Evolutionary conservation across 1,139 yeast species (phyloP).

Genomic region (Kurtzmaniella quercitrusa): DNA sequence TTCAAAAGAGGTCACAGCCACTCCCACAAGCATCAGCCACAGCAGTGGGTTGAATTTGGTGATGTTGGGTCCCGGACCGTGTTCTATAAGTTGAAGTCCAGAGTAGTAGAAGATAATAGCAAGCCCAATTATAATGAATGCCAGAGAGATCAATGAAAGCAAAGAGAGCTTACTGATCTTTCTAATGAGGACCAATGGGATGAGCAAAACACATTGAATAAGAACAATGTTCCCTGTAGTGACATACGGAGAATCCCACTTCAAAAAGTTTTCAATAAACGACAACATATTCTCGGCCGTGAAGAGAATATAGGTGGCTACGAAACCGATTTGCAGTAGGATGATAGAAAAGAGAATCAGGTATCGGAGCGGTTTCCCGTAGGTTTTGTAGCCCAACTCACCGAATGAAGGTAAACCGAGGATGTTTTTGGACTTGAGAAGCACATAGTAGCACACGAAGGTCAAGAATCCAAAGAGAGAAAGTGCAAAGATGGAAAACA

Average conservation of each 20-base stretch:
- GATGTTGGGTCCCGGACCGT: conserved; percentile 50
- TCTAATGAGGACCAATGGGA: conserved; percentile 68
- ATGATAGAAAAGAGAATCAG: conserved; percentile 60
- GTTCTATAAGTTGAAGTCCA: conserved; percentile 35
- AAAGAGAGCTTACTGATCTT: conserved; percentile 67
- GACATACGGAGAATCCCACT: conserved; percentile 10
- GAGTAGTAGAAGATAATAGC: conserved; percentile 59
- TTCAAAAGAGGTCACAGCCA: conserved; percentile 78
- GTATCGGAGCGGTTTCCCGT: conserved; percentile 57
- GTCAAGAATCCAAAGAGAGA: conserved; percentile 61
- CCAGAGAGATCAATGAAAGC: conserved; percentile 63
- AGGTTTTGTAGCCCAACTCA: conserved; percentile 61
- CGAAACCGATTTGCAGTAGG: conserved; percentile 71
- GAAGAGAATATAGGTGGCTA: conserved; percentile 71
- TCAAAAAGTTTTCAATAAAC: conserved; percentile 20
- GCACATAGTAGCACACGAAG: conserved; percentile 63
- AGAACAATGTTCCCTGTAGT: conserved; percentile 38
- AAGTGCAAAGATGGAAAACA: conserved; percentile 51
- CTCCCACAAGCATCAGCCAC: conserved; percentile 76
- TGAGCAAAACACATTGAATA: conserved; percentile 52
- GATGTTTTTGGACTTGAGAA: conserved; percentile 53
- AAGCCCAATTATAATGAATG: conserved; percentile 61
- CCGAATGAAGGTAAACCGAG: conserved; percentile 68
- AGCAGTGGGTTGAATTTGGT: conserved; percentile 50
- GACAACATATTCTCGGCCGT: conserved; percentile 66